These are phyloP conservation scores for Leptodontidium sp. DNA, from an alignment of 2,329 filamentous ascomycete species.

Conservation along the genomic window DNA sequence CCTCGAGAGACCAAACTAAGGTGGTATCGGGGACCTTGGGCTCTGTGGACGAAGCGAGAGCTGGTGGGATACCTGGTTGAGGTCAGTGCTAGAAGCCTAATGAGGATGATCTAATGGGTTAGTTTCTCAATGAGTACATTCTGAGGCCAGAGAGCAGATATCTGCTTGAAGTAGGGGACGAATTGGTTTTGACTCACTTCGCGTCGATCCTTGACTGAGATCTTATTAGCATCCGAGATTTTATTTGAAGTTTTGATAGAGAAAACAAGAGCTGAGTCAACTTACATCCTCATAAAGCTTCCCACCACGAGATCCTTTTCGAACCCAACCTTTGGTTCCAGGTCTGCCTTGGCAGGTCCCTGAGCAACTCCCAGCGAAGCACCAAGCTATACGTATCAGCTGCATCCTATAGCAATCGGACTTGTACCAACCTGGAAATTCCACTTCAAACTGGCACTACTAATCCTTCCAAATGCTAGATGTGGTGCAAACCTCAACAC, in stretches of 20 bases:
- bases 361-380: conserved; percentile 54
- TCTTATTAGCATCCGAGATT: not conserved
- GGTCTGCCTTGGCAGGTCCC: conserved; percentile 43
- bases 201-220: conserved; percentile 35
- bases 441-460: conserved; percentile 36
- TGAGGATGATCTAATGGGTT: not conserved
- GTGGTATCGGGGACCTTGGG: conserved; percentile 38
- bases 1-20: conserved; percentile 59
- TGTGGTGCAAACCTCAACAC: conserved; percentile 60
- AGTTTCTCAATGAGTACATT: not conserved
- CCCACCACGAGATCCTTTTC: conserved; percentile 38
- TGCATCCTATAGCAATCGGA: no score
- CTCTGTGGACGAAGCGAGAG: conserved; percentile 2
- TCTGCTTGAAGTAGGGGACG: not conserved
- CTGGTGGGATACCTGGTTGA: conserved; percentile 13
- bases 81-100: not conserved
- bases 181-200: conserved; percentile 19
- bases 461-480: conserved; percentile 51
- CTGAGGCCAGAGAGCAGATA: not conserved
- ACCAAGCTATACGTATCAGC: conserved; percentile 26
- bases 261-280: not conserved
- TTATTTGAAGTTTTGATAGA: not conserved
- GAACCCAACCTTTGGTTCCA: conserved; percentile 31
- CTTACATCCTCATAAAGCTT: conserved; percentile 42
- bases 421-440: conserved; percentile 34